Evolutionary conservation across 148 eudicot species (phyloP), one percentile per base, ranked within the genome.

Genomic region (Fagopyrum esculentum): DNA sequence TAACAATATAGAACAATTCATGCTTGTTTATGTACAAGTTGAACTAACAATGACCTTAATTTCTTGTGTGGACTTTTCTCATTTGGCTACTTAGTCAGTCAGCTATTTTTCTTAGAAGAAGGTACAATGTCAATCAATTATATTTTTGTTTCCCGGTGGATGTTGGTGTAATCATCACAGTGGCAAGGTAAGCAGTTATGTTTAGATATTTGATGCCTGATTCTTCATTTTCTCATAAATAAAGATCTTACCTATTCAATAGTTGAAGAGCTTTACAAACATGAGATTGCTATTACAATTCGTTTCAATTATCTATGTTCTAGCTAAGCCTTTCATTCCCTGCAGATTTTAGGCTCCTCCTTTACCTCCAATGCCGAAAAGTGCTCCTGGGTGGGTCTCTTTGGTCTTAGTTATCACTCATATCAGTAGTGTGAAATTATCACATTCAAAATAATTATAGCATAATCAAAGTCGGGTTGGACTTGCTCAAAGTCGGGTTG

Each of bases 11-110:
- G n/a, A n/a, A n/a, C n/a, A n/a, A n/a, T n/a, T n/a, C n/a, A n/a
- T n/a, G n/a, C n/a, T n/a, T n/a, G n/a, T n/a, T n/a, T n/a, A n/a
- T n/a, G n/a, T n/a, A 3, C 26, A 71, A 35, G 10, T 26, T 11
- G 35, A 46, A 29, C 71, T 81, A 76, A 85, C 73, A 43, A 22
- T 47, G 45, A 26, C 40, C 22, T 75, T 46, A 55, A 52, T 40
- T 79, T 82, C 57, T 15, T 83, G 59, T 90, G 92, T 91, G 92
- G 99, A 92, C 92, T 79, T 92, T 92, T 83, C 94, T 95, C 46
- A 91, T 92, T 40, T 95, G 99, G 99, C 99, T 92, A 87, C 90
- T 95, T 82, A 74, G 87, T 61, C 90, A 92, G 30, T 95, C 99
- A 45, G 84, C 76, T 78, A 81, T 92, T 76, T 92, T 95, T 76